A percentile compares a stretch with the other conserved stretches of the same genome.
phyloP scores from a whole-genome alignment of 805 yeast species.

The Wickerhamiella vanderwaltii region DNA sequence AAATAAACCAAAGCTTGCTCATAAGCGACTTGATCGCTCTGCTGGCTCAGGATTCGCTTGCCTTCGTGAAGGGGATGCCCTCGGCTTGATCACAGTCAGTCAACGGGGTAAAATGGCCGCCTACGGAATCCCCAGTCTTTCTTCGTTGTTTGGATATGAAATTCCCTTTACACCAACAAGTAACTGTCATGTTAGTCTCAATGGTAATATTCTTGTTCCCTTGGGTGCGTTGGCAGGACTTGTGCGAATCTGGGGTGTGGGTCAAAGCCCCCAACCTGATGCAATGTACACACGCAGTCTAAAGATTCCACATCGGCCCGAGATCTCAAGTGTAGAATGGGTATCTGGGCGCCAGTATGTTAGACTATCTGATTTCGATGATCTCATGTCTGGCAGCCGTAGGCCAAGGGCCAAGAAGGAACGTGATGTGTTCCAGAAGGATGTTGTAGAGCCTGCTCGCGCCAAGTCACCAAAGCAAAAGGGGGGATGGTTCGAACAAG shows the following conservation, averaged over 20 bases:
- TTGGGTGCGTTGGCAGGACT: constrained; percentile 48
- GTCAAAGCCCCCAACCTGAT: constrained; percentile 29
- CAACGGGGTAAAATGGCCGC: constrained; percentile 16
- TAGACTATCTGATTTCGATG: constrained; percentile 50
- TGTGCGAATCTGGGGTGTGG: constrained; percentile 38
- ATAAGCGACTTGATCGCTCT: constrained; percentile 47
- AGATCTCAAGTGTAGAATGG: constrained; percentile 70
- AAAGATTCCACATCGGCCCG: constrained; percentile 66
- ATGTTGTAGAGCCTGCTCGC: not conserved
- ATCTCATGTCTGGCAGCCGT: constrained; percentile 60
- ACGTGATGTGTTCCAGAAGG: constrained; percentile 2
- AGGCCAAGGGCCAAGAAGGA: constrained; percentile 42
- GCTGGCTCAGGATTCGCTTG: constrained; percentile 42
- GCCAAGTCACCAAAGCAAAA: constrained; percentile 6
- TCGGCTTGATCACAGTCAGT: constrained; percentile 24
- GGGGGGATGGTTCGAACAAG: constrained; percentile 9
- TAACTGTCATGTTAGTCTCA: constrained; percentile 28
- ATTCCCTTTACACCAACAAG: constrained; percentile 13
- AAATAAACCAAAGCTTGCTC: constrained; percentile 51
- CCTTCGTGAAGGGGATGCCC: constrained; percentile 35
- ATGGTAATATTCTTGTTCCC: constrained; percentile 33
- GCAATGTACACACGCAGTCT: constrained; percentile 51
- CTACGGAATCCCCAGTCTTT: constrained; percentile 20
- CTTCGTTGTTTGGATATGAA: constrained; percentile 16
- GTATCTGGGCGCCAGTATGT: constrained; percentile 62